Evolutionary conservation across 108 stramenopile genomes (phyloP).

Genomic region (Stephanodiscus minutulus): DNA sequence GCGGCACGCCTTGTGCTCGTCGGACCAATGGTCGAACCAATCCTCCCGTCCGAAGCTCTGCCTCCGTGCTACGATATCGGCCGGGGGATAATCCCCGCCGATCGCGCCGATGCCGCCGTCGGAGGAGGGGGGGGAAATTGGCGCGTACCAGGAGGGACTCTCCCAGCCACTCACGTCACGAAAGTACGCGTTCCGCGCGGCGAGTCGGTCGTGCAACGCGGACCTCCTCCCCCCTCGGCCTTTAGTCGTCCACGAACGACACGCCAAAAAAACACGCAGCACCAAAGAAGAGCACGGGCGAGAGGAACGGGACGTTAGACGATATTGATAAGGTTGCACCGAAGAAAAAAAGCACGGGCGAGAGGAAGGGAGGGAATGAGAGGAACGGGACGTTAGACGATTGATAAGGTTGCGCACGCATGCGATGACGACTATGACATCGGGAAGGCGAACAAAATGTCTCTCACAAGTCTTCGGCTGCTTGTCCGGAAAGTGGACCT

Average conservation of each 20-base stretch:
- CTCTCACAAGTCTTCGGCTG: constrained; percentile 38
- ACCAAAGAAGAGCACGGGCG: too few relatives aligned
- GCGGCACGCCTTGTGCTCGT: constrained; percentile 67
- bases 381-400: too few relatives aligned
- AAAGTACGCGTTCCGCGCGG: constrained; percentile 46
- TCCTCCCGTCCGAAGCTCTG: constrained; percentile 55
- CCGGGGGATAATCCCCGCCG: background rate
- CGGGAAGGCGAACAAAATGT: background rate
- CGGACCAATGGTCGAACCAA: constrained; percentile 58
- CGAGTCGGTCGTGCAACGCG: constrained; percentile 58
- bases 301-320: too few relatives aligned
- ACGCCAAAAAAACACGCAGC: background rate
- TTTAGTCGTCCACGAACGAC: background rate
- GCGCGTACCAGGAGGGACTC: constrained; percentile 61
- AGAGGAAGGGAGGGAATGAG: too few relatives aligned
- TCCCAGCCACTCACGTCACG: constrained; percentile 78
- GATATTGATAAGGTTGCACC: too few relatives aligned
- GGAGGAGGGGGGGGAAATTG: background rate
- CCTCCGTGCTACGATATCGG: background rate
- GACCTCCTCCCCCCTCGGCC: constrained; percentile 53
- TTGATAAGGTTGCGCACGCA: too few relatives aligned
- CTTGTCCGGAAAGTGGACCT: constrained; percentile 67
- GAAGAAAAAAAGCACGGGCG: too few relatives aligned
- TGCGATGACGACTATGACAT: too few relatives aligned
- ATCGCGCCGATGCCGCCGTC: background rate